Evolutionary conservation across 2,329 filamentous ascomycete genomes (phyloP).

Genomic region (Aaosphaeria pasadenensis): DNA sequence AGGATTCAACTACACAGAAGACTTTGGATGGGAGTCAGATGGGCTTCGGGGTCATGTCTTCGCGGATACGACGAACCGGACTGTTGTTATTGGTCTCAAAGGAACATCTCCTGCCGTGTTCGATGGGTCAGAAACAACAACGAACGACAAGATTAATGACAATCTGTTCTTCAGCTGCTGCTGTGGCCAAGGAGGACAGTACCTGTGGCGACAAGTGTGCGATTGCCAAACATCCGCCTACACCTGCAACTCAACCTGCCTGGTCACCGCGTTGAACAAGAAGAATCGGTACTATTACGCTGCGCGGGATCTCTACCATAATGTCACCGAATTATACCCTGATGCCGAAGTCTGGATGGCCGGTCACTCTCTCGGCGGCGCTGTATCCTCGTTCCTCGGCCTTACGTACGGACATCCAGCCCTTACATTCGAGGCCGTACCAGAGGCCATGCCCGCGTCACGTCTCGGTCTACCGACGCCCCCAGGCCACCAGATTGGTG

Average conservation of each 20-base stretch:
- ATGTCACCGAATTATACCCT: conserved; percentile 87
- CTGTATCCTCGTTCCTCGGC: conserved; percentile 82
- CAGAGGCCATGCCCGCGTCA: conserved; percentile 81
- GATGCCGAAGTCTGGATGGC: conserved; percentile 81
- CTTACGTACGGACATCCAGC: conserved; percentile 86
- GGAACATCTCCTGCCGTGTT: conserved; percentile 87
- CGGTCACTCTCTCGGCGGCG: conserved; percentile 88
- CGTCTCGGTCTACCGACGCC: conserved; percentile 83
- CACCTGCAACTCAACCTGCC: conserved; percentile 88
- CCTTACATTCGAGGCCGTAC: conserved; percentile 91
- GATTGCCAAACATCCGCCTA: conserved; percentile 87
- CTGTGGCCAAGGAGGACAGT: conserved; percentile 88
- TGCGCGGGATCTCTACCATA: conserved; percentile 83
- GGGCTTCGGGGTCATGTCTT: conserved; percentile 91
- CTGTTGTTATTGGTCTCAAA: conserved; percentile 88
- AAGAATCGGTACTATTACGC: conserved; percentile 93
- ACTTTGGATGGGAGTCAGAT: conserved; percentile 91
- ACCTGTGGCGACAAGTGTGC: conserved; percentile 87
- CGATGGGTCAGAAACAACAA: conserved; percentile 94
- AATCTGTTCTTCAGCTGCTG: conserved; percentile 98
- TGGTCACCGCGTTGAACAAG: conserved; percentile 68
- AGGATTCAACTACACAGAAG: conserved; percentile 78
- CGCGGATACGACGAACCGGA: conserved; percentile 79
- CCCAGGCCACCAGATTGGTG: conserved; percentile 69
- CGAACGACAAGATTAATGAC: conserved; percentile 96